Evolutionary conservation across 306 rosid species (phyloP), one percentile per base, ranked within the genome.

Genomic region (Quercus cerris): DNA sequence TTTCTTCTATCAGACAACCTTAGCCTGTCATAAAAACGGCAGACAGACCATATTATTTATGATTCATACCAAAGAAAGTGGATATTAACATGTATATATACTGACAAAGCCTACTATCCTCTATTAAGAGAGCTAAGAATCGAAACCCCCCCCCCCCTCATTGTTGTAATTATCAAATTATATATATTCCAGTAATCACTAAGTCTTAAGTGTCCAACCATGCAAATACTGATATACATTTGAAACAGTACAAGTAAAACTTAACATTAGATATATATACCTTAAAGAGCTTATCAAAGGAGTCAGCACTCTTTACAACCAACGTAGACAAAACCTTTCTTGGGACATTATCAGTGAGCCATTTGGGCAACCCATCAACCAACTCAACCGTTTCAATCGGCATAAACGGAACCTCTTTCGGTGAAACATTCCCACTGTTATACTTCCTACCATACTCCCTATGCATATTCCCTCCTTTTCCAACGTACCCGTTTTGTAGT

Each of bases 251-350:
- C 74, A 28, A 57, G 22, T 30, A 28, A 35, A 73, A 25, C 0
- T 49, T 31, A 10, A 49, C 54, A 49, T 18, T 2, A 64, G 23
- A 74, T 59, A 46, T 52, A n/a, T 8, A 17, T 33, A 87, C 99
- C 95, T 94, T 95, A 67, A 68, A 94, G 69, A 94, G 85, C 90
- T 88, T 93, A 76, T 77, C 88, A 82, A 82, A 93, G 13, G 97
- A 89, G 33, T 93, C 99, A 38, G 94, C 97, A 80, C 93, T 91
- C 83, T 54, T 93, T 20, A 95, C 96, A 72, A 91, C 87, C 87
- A 95, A 77, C 31, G 87, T 88, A 71, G 84, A 80, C 80, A 95
- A 84, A 19, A 85, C 85, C 18, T 83, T 73, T 33, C 46, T 75
- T 13, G 92, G 88, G 63, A 90, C 77, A 78, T 90, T 90, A 59